These are phyloP conservation scores for Polytolypa hystricis DNA, from an alignment of 2,329 filamentous ascomycete species.

Conservation along the genomic window DNA sequence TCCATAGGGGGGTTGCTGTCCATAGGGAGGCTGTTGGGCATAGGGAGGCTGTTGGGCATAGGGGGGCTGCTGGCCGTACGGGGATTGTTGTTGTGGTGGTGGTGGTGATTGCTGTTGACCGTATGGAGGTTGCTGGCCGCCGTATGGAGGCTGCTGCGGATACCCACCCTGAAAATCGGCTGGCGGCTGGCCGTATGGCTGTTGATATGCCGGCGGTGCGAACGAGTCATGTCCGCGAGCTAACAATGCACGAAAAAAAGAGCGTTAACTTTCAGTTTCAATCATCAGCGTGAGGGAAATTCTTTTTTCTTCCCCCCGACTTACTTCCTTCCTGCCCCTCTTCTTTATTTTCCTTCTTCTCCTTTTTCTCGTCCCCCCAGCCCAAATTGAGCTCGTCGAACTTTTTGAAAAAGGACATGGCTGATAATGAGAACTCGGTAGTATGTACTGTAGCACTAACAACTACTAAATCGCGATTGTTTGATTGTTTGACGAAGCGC, in stretches of 20 bases:
- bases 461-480: no score
- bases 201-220: no score
- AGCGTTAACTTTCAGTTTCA: background rate
- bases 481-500: no score
- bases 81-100: background rate
- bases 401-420: constrained; percentile 40
- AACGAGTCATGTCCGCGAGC: no score
- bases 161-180: background rate
- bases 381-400: constrained; percentile 41
- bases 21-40: constrained; percentile 1
- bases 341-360: constrained; percentile 12
- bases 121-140: background rate
- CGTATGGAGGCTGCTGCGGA: background rate
- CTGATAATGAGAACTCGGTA: no score
- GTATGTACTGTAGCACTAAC: no score
- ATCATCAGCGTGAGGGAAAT: background rate
- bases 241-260: no score
- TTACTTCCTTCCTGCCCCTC: no score
- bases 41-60: background rate
- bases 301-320: no score
- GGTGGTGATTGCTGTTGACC: background rate
- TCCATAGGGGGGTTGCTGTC: constrained; percentile 1
- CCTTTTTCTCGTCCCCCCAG: constrained; percentile 23
- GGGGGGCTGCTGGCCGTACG: background rate
- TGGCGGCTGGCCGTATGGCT: no score